phyloP scores from a whole-genome alignment of 345 rosid species.

The Syzygium jambos region DNA sequence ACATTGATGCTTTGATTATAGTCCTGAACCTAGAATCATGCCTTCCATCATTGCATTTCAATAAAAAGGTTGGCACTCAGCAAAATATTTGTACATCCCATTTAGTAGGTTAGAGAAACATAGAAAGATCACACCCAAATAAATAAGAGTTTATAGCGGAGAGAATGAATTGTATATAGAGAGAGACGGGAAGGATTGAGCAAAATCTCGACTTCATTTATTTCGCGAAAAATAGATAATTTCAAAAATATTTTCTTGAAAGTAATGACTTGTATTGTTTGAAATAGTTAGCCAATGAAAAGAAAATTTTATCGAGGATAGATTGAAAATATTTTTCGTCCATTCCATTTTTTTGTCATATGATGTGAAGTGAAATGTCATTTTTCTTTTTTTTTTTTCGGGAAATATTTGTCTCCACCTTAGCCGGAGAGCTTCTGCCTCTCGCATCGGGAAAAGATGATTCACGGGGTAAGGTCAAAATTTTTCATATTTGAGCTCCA shows the following conservation, averaged over 20 bases:
- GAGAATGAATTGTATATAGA: background rate
- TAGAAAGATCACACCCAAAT: background rate
- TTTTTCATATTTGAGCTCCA: background rate
- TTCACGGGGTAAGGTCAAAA: too few species aligned
- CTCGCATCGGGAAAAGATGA: too few species aligned
- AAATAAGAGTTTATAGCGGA: background rate
- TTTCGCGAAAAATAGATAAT: background rate
- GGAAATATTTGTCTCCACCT: too few species aligned
- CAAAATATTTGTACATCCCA: background rate
- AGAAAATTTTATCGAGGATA: too few species aligned
- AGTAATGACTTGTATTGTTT: fast-evolving
- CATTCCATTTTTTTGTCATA: too few species aligned
- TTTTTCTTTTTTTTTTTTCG: too few species aligned
- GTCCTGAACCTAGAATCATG: background rate
- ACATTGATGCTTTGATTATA: background rate
- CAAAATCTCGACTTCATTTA: background rate
- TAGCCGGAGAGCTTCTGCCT: too few species aligned
- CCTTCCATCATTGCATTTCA: background rate
- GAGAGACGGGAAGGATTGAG: background rate
- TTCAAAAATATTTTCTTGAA: background rate
- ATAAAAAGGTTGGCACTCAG: background rate
- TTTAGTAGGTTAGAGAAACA: background rate
- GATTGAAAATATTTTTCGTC: background rate
- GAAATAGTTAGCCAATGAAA: background rate
- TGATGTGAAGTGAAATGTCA: too few species aligned